Evolutionary conservation across 306 rosid genomes (phyloP), one percentile per base, ranked within the genome.

Genomic region (Senna tora): DNA sequence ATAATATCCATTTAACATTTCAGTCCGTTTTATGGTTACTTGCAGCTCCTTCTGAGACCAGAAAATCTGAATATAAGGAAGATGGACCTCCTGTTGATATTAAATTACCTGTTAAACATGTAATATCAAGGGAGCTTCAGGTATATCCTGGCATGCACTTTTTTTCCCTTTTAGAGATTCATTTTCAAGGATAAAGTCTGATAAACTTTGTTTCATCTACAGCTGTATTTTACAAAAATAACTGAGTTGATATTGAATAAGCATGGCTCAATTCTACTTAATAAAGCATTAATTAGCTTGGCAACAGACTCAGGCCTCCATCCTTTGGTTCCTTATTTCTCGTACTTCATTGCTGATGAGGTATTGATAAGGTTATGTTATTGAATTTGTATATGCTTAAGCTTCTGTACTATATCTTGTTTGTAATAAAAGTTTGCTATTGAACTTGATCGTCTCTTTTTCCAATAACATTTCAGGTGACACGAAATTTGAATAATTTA

Each of bases 291-390:
- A 82, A 46, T 86, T 79, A 91, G 96, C 87, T 71, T 93, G 86
- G 80, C 94, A 57, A 82, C 87, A 6, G 94, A 93, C 78, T 84
- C 94, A 7, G 98, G 97, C 67, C 89, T 93, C 77, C 97, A 90
- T 77, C 96, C 91, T 49, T 87, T 91, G 67, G 85, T 91, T 84
- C 98, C 98, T 19, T 87, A 87, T 82, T 89, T 93, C 60, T 72
- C 87, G 25, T 65, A 81, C 85, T 93, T 93, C 62, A 78, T 93
- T 65, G 88, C 92, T 54, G 97, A 91, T 70, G 89, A 93, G 98
- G 98, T 93, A 79, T 56, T 64, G 74, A 5, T 47, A 39, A 70
- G 34, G 45, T 34, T 65, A 38, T 42, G 22, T 36, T 13, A 30
- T 42, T 28, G 5, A 15, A 64, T 76, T 41, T 60, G 10, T 69